Conservation (phyloP, 2,329 filamentous ascomycete species). For the Aaosphaeria pasadenensis region DNA sequence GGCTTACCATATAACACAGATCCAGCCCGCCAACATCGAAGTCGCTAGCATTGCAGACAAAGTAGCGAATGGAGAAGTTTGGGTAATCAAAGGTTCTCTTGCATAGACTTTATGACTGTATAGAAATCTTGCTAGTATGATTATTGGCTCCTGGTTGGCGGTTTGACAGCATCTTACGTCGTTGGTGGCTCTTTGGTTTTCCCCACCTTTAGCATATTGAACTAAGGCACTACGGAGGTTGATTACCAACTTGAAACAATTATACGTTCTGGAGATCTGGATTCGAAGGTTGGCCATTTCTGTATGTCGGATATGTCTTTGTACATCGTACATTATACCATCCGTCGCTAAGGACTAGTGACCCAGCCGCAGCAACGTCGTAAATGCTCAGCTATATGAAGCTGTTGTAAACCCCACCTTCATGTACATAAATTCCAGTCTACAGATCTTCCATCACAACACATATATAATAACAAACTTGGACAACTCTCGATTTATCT, state of each 20-base stretch:
- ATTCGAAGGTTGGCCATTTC: too few species aligned
- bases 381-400: background rate
- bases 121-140: too few species aligned
- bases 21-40: slow-evolving; percentile 77
- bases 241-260: too few species aligned
- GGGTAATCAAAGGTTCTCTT: slow-evolving; percentile 65
- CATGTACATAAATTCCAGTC: background rate
- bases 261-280: too few species aligned
- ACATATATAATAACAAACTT: background rate
- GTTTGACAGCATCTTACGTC: too few species aligned
- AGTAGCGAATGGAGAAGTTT: slow-evolving; percentile 86
- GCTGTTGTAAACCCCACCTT: background rate
- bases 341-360: slow-evolving; percentile 4
- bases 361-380: background rate
- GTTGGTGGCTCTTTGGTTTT: too few species aligned
- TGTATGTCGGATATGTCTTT: too few species aligned
- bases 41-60: slow-evolving; percentile 71
- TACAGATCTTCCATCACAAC: background rate
- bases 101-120: slow-evolving; percentile 20
- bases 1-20: slow-evolving; percentile 41
- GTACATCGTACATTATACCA: too few species aligned
- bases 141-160: too few species aligned
- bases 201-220: too few species aligned
- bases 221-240: too few species aligned
- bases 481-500: too few species aligned